phyloP scores from a whole-genome alignment of 2,329 filamentous ascomycete genomes.

The Cercospora sp. region DNA sequence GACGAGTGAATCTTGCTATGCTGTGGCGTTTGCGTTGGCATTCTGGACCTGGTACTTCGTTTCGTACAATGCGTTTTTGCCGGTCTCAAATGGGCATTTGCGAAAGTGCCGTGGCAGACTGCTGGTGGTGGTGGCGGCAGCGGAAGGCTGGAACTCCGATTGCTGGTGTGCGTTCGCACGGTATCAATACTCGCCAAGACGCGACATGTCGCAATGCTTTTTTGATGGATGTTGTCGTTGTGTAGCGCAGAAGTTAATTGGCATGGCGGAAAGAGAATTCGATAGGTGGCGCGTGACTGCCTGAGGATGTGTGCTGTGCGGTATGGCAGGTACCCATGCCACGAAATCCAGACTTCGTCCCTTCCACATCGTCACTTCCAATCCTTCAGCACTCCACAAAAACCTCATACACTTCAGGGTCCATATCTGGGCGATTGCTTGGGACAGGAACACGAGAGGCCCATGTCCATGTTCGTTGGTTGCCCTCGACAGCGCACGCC shows the following conservation, averaged over 20 bases:
- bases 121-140: background rate
- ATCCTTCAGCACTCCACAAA: background rate
- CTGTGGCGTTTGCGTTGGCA: background rate
- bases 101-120: background rate
- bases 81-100: background rate
- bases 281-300: background rate
- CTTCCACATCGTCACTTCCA: background rate
- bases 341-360: background rate
- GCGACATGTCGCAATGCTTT: too few relatives aligned
- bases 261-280: background rate
- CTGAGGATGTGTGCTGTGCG: background rate
- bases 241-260: background rate
- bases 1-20: constrained; percentile 17
- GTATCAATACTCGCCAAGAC: too few relatives aligned
- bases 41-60: background rate
- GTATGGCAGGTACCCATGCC: background rate
- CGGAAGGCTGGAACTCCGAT: background rate
- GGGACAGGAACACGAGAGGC: background rate
- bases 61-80: background rate
- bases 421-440: background rate
- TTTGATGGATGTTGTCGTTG: too few relatives aligned
- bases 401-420: background rate
- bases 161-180: too few relatives aligned
- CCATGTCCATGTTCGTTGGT: background rate
- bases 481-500: background rate